Base-by-base conservation (phyloP, 192 early-diverging fungal genomes). In the Coemansia sp. region DNA sequence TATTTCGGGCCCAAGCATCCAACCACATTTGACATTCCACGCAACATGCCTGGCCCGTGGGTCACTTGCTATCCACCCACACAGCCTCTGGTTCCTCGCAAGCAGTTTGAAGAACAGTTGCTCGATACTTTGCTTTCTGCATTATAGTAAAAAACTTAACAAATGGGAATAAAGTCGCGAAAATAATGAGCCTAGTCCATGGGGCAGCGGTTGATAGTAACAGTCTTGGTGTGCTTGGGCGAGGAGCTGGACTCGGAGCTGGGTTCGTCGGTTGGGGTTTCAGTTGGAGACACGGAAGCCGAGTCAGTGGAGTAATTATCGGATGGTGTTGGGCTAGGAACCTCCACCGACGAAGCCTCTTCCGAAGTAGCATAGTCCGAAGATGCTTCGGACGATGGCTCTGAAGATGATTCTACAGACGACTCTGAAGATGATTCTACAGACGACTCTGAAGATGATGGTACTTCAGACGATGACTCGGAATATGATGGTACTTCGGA, bases 1-100 rank as follows among this genome's bases (percentile, higher is more conserved):
- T 71, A 68, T 25, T 81, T 81, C 63, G 78, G 78, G 2, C 72
- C 78, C 16, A 81, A 81, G 35, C 78, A 81, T 26, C 78, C 78
- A 0, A 69, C 73, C 0, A 50, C 31, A 3, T 68, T 69, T 43
- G 73, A 81, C 31, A 12, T 55, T 4, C 31, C 64, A 1, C n/a
- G 47, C 41, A 47, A 52, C 25, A 12, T 62, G 6, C 3, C 47
- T 0, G 54, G 71, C n/a, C 78, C 78, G 8, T 81, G 78, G 78
- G 59, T 62, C 12, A 54, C 69, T 1, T 60, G 64, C 43, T 81
- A 71, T 50, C 78, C 78, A 61, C 75, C 22, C 51, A 22, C n/a
- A 19, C 56, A 39, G 8, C 19, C 10, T 0, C 25, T 16, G 51
- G n/a, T 11, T 26, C 35, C 62, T 3, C 9, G 12, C 17, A 68